phyloP scores from a whole-genome alignment of 2,329 filamentous ascomycete species.

The Zarea fungicola region DNA sequence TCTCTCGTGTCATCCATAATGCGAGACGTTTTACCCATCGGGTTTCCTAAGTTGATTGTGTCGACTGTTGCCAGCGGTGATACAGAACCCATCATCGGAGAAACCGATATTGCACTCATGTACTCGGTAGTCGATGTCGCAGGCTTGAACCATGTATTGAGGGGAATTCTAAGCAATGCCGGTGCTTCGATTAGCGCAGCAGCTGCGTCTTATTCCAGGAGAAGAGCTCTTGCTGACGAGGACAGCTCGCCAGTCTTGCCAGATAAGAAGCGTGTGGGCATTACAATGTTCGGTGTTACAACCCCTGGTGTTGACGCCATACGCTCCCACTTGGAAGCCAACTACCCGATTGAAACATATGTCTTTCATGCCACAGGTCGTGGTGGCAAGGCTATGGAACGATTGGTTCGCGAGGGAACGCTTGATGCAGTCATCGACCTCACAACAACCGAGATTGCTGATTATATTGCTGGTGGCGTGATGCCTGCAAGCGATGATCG shows the following conservation, averaged over 20 bases:
- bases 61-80: constrained; percentile 66
- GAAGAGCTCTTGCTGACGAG: background rate
- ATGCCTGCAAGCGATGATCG: constrained; percentile 54
- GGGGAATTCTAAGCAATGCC: constrained; percentile 56
- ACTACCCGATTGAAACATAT: constrained; percentile 49
- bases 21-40: constrained; percentile 55
- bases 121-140: constrained; percentile 68
- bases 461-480: constrained; percentile 57
- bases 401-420: constrained; percentile 49
- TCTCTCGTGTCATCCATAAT: constrained; percentile 56
- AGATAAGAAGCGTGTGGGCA: constrained; percentile 49
- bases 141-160: constrained; percentile 56
- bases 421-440: constrained; percentile 64
- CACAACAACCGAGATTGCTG: constrained; percentile 66
- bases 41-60: constrained; percentile 65
- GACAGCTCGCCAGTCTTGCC: background rate
- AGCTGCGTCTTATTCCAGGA: constrained; percentile 38
- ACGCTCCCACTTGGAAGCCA: constrained; percentile 42
- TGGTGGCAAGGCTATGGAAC: constrained; percentile 65
- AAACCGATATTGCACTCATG: constrained; percentile 65
- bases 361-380: constrained; percentile 67
- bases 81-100: constrained; percentile 57
- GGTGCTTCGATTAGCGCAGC: constrained; percentile 57
- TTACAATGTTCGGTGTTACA: constrained; percentile 73
- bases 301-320: constrained; percentile 58